phyloP scores from a whole-genome alignment of 306 rosid species.

The Pyrus pyrifolia region DNA sequence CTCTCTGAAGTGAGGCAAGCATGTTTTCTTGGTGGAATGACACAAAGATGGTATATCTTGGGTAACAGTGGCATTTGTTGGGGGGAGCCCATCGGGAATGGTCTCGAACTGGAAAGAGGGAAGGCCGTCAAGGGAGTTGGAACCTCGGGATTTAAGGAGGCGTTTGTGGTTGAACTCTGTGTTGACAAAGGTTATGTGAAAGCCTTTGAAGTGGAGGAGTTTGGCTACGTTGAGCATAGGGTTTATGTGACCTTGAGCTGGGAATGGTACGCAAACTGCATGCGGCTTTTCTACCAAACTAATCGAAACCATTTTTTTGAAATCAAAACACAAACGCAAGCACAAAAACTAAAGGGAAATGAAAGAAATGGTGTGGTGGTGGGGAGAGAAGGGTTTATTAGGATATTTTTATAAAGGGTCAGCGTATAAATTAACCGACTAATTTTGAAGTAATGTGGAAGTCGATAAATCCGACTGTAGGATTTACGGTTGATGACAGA shows the following conservation, averaged over 20 bases:
- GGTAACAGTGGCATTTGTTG: too few relatives aligned
- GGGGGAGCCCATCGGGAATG: too few relatives aligned
- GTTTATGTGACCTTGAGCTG: constrained; percentile 5
- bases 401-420: neutral
- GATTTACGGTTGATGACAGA: neutral
- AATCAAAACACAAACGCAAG: neutral
- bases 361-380: neutral
- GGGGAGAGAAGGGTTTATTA: neutral
- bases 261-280: constrained; percentile 7
- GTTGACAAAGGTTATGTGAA: constrained; percentile 1
- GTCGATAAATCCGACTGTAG: neutral
- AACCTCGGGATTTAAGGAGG: neutral
- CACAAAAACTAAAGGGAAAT: neutral
- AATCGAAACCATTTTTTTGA: neutral
- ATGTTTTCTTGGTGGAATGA: neutral
- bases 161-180: constrained; percentile 4
- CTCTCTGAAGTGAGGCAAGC: neutral
- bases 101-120: neutral
- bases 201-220: constrained; percentile 6
- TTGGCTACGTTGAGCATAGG: neutral
- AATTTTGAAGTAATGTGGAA: neutral
- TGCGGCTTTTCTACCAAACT: neutral
- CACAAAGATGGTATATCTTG: too few relatives aligned
- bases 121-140: constrained; percentile 1
- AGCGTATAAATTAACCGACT: neutral